Evolutionary conservation across 805 yeast genomes (phyloP), one percentile per base, ranked within the genome.

Genomic region (Cyberlindnera lachancei): DNA sequence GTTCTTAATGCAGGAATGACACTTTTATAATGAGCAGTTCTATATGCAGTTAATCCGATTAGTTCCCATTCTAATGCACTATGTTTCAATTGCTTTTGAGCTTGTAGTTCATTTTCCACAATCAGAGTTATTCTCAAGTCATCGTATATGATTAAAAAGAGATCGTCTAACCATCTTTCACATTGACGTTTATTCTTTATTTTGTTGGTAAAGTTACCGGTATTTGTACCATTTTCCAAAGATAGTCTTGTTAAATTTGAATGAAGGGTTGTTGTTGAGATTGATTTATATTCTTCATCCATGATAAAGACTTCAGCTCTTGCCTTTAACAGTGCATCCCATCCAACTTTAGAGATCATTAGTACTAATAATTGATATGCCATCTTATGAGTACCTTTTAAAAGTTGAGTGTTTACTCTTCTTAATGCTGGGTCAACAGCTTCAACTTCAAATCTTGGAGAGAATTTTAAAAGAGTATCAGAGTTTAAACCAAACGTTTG

Each of bases 251-350:
- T 11, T 27, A 19, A 15, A 15, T 43, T 23, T 12, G 45, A 34
- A 15, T 40, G 41, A 10, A 45, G 33, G 1, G 48, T 33, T n/a
- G 35, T 35, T 5, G 51, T 38, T 25, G 54, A 50, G 6, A 52
- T 36, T 23, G 48, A 54, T 40, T 68, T 66, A 44, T 75, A 75
- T 49, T 82, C 90, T 25, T 70, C 75, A 47, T 77, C 84, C 87
- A 90, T 90, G 8, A 85, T 74, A 57, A 90, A 90, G 1, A 82
- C 76, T 14, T 66, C 60, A 1, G 87, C 74, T 37, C 95, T 73
- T 23, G 78, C 49, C 35, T 64, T 62, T 42, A 88, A 64, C 22
- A 86, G 55, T 22, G 68, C 72, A 44, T 84, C 85, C 98, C 98
- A 90, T 4, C 96, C 96, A 25, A 78, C 62, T 16, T 66, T 58